Base-by-base conservation (phyloP, 2,329 filamentous ascomycete genomes). In the Talaromyces sp. region DNA sequence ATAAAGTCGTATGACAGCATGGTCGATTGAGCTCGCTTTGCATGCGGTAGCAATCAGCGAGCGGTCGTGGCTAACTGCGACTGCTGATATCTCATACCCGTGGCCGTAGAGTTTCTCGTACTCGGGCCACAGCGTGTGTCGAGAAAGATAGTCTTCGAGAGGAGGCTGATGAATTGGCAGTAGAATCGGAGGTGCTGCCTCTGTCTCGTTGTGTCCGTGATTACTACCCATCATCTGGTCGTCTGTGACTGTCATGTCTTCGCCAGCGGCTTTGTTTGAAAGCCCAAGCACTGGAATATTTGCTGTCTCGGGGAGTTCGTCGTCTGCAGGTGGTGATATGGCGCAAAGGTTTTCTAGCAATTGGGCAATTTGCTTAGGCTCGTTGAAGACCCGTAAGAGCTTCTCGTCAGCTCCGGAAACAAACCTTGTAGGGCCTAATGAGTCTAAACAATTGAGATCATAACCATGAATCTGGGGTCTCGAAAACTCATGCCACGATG, bases 401-500 rank as follows among this genome's bases (percentile, higher is more conserved):
- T 99, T 99, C 79, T 99, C 94, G 66, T 99, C 94, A 3, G 94
- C 94, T 7, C 94, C 94, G 2, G 92, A 96, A 24, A 97, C 88
- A 71, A 99, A 99, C 66, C 88, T 88, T 8, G 85, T 82, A 8
- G 83, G 75, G 8, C 85, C 87, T 5, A 97, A 80, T 0, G 87
- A 84, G 69, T 92, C 89, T 64, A 97, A 87, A 73, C 94, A 97
- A 79, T 97, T 99, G 58, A 99, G 83, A 73, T 99, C 93, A 73
- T 99, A 99, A 41, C 94, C 94, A 72, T 99, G 94, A 65, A 99
- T 99, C 73, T 99, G 94, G 3, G 94, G 94, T 55, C 94, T 83
- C 0, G 92, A 89, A 80, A 97, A 92, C 74, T 99, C 94, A 74
- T 97, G 93, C 94, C 94, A 99, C 11, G 91, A 91, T 46, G 67